Percentiles rank a stretch among this genome's conserved stretches.
phyloP scores from a whole-genome alignment of 768 basidiomycete species.

The Calocybe cyanea region DNA sequence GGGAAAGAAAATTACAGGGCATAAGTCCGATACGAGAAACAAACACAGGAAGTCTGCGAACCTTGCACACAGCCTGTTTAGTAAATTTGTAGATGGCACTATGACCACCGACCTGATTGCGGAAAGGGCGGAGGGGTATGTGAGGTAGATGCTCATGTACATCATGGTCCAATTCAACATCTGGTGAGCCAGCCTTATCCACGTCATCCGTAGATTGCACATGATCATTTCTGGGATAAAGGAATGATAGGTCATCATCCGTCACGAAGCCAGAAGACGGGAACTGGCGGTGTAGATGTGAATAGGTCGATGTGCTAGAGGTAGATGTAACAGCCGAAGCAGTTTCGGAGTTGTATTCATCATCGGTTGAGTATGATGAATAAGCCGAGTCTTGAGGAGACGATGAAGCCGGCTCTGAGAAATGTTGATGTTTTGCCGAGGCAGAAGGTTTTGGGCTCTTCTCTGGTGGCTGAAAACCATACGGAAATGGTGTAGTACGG shows the following conservation, averaged over 20 bases:
- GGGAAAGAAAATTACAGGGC: slow-evolving; percentile 15
- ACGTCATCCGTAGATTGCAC: slow-evolving; percentile 1
- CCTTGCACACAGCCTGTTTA: slow-evolving; percentile 97
- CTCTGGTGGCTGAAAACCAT: slow-evolving; percentile 20
- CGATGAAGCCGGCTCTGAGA: slow-evolving; percentile 20
- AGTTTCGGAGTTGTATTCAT: slow-evolving; percentile 75
- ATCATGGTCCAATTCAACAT: slow-evolving; percentile 30
- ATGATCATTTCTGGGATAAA: slow-evolving; percentile 4
- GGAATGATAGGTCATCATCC: slow-evolving; percentile 1
- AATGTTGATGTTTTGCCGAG: slow-evolving; percentile 29
- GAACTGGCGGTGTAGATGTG: slow-evolving; percentile 20
- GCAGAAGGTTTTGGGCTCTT: slow-evolving; percentile 29
- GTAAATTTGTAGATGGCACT: slow-evolving; percentile 98
- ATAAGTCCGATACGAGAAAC: slow-evolving; percentile 19
- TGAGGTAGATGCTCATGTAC: slow-evolving; percentile 69
- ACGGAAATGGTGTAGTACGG: slow-evolving; percentile 22
- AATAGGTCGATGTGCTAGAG: slow-evolving; percentile 52
- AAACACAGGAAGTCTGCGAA: slow-evolving; percentile 34
- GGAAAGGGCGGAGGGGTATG: slow-evolving; percentile 91
- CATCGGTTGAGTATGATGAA: slow-evolving; percentile 74
- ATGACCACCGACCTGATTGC: slow-evolving; percentile 98
- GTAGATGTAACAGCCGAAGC: slow-evolving; percentile 60
- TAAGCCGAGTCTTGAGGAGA: slow-evolving; percentile 32
- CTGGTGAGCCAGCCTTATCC: slow-evolving; percentile 16
- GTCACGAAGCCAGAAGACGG: slow-evolving; percentile 14